phyloP scores from a whole-genome alignment of 2,329 filamentous ascomycete genomes.

The Hymenoscyphus repandus region DNA sequence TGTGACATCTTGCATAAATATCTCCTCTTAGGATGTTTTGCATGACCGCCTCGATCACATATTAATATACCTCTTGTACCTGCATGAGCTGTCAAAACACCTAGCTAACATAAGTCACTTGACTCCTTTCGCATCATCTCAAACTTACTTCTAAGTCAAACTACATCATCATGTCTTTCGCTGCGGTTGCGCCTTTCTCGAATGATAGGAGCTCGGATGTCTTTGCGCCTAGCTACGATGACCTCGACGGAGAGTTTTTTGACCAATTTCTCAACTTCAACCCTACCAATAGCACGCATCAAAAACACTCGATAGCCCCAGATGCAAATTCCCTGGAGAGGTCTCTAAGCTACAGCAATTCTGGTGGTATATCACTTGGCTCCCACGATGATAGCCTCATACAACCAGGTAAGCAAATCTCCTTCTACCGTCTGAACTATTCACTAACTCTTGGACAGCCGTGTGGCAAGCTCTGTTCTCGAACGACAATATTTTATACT shows the following conservation, averaged over 20 bases:
- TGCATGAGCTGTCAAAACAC: constrained; percentile 18
- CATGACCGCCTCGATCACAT: constrained; percentile 21
- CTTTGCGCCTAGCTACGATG: constrained; percentile 41
- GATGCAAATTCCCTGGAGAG: constrained; percentile 44
- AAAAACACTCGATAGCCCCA: constrained; percentile 38
- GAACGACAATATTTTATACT: constrained; percentile 22
- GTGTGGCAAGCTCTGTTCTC: constrained; percentile 17
- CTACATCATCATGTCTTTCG: constrained; percentile 24
- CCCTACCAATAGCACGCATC: constrained; percentile 36
- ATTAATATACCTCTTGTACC: constrained; percentile 15
- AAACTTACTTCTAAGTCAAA: constrained; percentile 1
- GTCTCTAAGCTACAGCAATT: constrained; percentile 37
- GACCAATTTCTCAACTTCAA: constrained; percentile 58
- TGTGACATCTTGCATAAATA: constrained; percentile 27
- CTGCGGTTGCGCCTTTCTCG: constrained; percentile 23
- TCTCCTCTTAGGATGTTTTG: constrained; percentile 20
- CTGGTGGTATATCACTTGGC: constrained; percentile 14
- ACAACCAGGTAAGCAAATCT: constrained; percentile 3
- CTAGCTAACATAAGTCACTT: constrained; percentile 15
- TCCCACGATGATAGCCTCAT: constrained; percentile 18
- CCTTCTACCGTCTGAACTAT: constrained; percentile 8
- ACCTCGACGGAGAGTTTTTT: constrained; percentile 57
- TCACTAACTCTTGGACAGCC: constrained; percentile 11
- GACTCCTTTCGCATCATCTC: constrained; percentile 6
- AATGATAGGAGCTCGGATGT: constrained; percentile 47